These are phyloP conservation scores for Platanthera guangdongensis DNA, from an alignment of 106 monocot species.

Conservation along the genomic window DNA sequence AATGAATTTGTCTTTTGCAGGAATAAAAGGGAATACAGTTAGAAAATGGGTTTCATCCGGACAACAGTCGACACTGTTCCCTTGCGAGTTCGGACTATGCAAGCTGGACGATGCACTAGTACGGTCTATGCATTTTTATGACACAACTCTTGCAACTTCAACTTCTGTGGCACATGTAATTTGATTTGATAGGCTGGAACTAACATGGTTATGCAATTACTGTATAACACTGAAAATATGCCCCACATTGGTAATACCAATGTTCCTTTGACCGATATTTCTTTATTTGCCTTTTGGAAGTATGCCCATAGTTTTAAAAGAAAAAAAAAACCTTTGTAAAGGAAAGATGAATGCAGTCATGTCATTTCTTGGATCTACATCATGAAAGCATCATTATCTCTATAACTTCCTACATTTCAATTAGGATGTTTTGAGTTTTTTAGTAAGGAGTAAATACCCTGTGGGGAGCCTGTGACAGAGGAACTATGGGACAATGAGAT, in stretches of 20 bases:
- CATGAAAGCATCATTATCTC: constrained; percentile 8
- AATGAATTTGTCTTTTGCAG: too few relatives aligned
- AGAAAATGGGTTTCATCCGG: too few relatives aligned
- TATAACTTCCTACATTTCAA: constrained; percentile 29
- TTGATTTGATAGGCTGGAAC: neutral
- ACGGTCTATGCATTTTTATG: too few relatives aligned
- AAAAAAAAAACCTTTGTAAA: neutral
- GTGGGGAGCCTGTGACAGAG: constrained; percentile 77
- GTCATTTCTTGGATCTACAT: constrained; percentile 1
- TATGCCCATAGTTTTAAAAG: neutral
- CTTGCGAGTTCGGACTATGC: too few relatives aligned
- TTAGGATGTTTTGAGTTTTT: constrained; percentile 32
- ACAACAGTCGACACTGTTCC: too few relatives aligned
- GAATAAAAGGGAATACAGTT: too few relatives aligned
- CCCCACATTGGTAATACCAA: neutral
- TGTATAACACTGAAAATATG: neutral
- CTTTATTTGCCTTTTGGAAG: neutral
- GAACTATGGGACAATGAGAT: constrained; percentile 95
- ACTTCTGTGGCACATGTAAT: neutral
- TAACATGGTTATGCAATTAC: neutral
- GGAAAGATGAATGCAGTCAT: neutral
- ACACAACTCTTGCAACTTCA: too few relatives aligned
- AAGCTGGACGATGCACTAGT: too few relatives aligned
- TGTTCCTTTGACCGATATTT: neutral
- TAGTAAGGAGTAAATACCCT: constrained; percentile 48